Conservation (phyloP, 139 green algal species). For the Chlamydomonas schloesseri region DNA sequence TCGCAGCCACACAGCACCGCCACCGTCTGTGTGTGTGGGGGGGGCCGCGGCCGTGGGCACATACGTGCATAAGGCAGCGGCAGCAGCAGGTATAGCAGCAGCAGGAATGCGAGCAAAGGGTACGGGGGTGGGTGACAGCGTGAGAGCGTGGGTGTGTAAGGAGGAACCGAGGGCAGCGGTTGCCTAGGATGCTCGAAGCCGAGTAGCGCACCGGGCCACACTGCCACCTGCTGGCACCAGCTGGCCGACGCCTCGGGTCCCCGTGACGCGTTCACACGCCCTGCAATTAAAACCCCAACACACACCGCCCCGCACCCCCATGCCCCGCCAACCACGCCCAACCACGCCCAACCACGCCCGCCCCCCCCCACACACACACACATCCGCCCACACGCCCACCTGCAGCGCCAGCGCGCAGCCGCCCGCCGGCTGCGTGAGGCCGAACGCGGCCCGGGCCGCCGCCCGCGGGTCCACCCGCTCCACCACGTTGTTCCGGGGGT, state of each 20-base stretch:
- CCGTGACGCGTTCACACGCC: too few relatives aligned
- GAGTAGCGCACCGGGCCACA: too few relatives aligned
- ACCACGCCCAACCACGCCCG: too few relatives aligned
- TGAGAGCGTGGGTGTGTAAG: neutral
- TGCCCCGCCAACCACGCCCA: too few relatives aligned
- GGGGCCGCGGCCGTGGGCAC: neutral
- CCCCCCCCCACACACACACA: neutral
- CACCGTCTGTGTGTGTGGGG: conserved; percentile 6
- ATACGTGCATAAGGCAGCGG: too few relatives aligned
- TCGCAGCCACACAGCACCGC: conserved; percentile 60
- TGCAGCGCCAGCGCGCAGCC: conserved; percentile 26
- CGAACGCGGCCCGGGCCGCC: conserved; percentile 3
- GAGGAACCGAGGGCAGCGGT: too few relatives aligned
- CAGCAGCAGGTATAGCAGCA: too few relatives aligned
- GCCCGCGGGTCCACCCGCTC: conserved; percentile 16
- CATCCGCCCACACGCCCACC: conserved; percentile 24
- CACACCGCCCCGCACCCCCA: too few relatives aligned
- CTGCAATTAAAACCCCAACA: too few relatives aligned
- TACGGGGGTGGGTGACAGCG: neutral
- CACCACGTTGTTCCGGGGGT: neutral
- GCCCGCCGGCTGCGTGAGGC: neutral
- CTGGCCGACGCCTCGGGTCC: too few relatives aligned
- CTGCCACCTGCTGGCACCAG: too few relatives aligned
- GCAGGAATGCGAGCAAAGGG: neutral
- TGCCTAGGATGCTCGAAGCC: too few relatives aligned